These are phyloP conservation scores for Phytopythium boreale DNA, from an alignment of 352 stramenopile genomes.

Conservation along the genomic window DNA sequence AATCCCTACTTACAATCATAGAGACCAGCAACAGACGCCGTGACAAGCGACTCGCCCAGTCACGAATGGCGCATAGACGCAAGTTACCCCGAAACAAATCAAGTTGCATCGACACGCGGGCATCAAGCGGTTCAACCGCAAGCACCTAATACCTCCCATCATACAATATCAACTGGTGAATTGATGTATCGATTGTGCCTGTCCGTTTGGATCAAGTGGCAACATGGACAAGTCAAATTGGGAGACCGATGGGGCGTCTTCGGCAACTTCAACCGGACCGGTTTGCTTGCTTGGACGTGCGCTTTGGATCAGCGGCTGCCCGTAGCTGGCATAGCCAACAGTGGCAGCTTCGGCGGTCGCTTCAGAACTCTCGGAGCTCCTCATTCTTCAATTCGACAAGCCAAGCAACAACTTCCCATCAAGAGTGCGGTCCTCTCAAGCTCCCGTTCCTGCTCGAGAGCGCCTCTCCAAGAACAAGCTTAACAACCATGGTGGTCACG, in stretches of 20 bases:
- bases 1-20: background rate
- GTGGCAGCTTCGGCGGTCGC: background rate
- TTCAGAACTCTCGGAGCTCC: background rate
- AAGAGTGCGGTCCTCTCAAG: background rate
- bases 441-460: too few species aligned
- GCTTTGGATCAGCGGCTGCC: too few species aligned
- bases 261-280: background rate
- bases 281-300: background rate
- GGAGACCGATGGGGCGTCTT: background rate
- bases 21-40: background rate
- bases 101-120: background rate
- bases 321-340: too few species aligned
- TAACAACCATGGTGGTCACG: conserved; percentile 9
- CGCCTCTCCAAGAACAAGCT: background rate
- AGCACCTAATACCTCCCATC: background rate
- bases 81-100: background rate
- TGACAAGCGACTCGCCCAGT: background rate
- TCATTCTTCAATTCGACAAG: conserved; percentile 1
- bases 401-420: background rate
- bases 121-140: background rate
- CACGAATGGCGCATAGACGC: background rate
- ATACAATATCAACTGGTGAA: background rate
- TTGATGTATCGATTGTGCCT: background rate
- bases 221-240: background rate
- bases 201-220: background rate